Percentiles rank a stretch among this genome's conserved stretches.
Evolutionary conservation across 306 rosid genomes (phyloP).

Genomic region (Castanopsis chinensis): DNA sequence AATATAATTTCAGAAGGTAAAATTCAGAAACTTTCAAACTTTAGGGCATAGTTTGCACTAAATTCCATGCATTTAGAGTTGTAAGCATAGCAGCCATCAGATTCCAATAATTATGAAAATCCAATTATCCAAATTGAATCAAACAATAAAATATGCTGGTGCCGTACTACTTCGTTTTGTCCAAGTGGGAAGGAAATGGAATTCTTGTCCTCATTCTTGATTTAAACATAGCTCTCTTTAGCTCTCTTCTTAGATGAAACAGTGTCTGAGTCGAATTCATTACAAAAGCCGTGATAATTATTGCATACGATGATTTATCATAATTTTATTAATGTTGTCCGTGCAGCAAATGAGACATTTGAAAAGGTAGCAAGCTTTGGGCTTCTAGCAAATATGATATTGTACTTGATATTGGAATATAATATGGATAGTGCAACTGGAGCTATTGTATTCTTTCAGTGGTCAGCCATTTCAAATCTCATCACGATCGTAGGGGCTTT

Average conservation of each 20-base stretch:
- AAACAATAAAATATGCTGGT: background rate
- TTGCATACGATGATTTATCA: too few species aligned
- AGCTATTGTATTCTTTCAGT: constrained; percentile 42
- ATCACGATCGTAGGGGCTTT: constrained; percentile 66
- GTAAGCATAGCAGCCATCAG: too few species aligned
- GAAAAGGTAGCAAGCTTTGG: constrained; percentile 75
- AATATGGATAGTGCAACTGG: constrained; percentile 41
- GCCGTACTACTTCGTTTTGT: background rate
- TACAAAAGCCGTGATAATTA: too few species aligned
- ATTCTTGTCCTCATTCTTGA: background rate
- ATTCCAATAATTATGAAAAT: too few species aligned
- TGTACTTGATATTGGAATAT: constrained; percentile 46
- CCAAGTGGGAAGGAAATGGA: background rate
- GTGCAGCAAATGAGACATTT: constrained; percentile 71
- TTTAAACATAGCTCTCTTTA: background rate
- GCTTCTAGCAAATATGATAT: too few species aligned
- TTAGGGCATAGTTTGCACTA: too few species aligned
- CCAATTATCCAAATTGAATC: too few species aligned
- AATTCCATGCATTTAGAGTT: too few species aligned
- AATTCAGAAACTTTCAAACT: too few species aligned
- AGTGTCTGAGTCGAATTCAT: constrained; percentile 10
- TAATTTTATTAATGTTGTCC: too few species aligned
- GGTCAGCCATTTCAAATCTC: constrained; percentile 47
- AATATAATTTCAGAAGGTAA: too few species aligned
- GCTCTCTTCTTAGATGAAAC: constrained; percentile 4